phyloP scores from a whole-genome alignment of 192 early-diverging fungal genomes.

The Pilaira anomala region DNA sequence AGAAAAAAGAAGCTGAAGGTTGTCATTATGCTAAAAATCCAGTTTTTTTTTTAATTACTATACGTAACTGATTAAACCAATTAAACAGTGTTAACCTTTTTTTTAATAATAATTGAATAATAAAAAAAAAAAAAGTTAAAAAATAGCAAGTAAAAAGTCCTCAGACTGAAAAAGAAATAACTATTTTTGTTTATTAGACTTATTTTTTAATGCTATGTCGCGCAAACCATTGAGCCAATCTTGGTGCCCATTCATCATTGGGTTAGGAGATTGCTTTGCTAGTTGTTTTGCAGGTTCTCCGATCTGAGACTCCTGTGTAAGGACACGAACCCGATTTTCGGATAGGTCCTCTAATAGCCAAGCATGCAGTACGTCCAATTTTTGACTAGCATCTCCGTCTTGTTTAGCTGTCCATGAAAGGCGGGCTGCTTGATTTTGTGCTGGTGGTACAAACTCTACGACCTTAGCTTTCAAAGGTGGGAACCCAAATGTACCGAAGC shows the following conservation, averaged over 20 bases:
- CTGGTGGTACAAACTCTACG: slow-evolving; percentile 1
- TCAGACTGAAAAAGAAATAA: too few relatives aligned
- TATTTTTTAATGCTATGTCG: slow-evolving; percentile 8
- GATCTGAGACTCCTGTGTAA: slow-evolving; percentile 7
- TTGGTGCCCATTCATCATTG: slow-evolving; percentile 11
- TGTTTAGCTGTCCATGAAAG: slow-evolving; percentile 13
- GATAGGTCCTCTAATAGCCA: slow-evolving; percentile 7
- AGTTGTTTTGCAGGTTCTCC: neutral
- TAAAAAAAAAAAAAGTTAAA: too few relatives aligned
- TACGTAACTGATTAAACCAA: too few relatives aligned
- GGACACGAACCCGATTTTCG: neutral
- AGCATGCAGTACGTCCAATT: slow-evolving; percentile 9
- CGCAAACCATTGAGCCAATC: slow-evolving; percentile 6
- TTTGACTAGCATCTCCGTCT: too few relatives aligned
- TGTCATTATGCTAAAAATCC: too few relatives aligned
- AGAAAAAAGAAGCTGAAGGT: too few relatives aligned
- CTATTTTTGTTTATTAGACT: slow-evolving; percentile 3
- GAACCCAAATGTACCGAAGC: slow-evolving; percentile 9
- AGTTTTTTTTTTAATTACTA: too few relatives aligned
- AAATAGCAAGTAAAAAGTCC: too few relatives aligned
- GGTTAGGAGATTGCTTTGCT: slow-evolving; percentile 2
- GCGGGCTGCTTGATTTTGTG: neutral
- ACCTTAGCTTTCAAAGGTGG: slow-evolving; percentile 1
- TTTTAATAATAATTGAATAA: too few relatives aligned
- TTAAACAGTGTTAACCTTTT: too few relatives aligned